Evolutionary conservation across 805 yeast species (phyloP).

Genomic region (Brettanomyces bruxellensis): DNA sequence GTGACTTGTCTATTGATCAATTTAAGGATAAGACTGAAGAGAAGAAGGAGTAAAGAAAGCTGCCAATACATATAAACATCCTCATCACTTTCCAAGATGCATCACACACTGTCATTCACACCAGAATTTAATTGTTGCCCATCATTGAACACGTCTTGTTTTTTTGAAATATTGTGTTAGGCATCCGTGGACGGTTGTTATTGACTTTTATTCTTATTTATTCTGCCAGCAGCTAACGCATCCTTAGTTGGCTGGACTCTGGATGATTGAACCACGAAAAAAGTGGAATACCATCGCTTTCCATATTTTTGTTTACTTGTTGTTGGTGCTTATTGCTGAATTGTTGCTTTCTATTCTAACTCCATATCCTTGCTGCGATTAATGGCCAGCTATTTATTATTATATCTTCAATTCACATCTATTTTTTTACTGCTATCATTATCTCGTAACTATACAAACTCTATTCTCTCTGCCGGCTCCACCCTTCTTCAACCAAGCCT

Average conservation of each 20-base stretch:
- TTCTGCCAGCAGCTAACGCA: too few species aligned
- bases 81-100: too few species aligned
- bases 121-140: too few species aligned
- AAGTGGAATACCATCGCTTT: neutral
- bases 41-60: too few species aligned
- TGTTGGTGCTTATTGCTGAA: neutral
- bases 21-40: constrained; percentile 12
- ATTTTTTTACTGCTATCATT: neutral
- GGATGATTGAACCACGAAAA: neutral
- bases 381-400: neutral
- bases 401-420: neutral
- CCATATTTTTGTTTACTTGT: neutral
- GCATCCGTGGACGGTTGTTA: too few species aligned
- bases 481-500: constrained; percentile 7
- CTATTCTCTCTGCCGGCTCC: constrained; percentile 10
- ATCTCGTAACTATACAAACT: neutral
- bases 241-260: neutral
- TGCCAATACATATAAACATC: too few species aligned
- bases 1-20: constrained; percentile 27
- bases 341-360: neutral
- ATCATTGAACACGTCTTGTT: too few species aligned
- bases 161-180: too few species aligned
- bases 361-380: neutral
- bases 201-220: too few species aligned
- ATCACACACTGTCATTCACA: too few species aligned